Evolutionary conservation across 345 rosid species (phyloP).

Genomic region (Brassica incana): DNA sequence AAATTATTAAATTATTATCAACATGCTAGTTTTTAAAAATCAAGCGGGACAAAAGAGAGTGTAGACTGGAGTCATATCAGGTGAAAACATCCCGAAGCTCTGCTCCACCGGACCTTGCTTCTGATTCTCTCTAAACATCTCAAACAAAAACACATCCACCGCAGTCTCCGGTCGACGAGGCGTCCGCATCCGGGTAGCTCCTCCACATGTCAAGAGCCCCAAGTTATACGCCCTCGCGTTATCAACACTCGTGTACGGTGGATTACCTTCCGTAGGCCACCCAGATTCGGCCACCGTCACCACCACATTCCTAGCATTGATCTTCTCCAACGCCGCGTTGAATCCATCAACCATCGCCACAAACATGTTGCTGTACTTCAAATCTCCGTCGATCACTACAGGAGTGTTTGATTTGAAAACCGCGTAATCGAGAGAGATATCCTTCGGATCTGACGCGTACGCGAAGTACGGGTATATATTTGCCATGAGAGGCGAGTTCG

Average conservation of each 20-base stretch:
- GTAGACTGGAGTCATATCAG: slow-evolving; percentile 34
- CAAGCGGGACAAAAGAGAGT: neutral
- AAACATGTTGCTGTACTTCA: slow-evolving; percentile 39
- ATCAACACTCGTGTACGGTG: slow-evolving; percentile 16
- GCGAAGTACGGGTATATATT: slow-evolving; percentile 53
- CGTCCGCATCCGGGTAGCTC: neutral
- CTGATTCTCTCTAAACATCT: slow-evolving; percentile 36
- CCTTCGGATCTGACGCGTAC: slow-evolving; percentile 31
- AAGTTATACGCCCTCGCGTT: slow-evolving; percentile 22
- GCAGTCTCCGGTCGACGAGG: slow-evolving; percentile 30
- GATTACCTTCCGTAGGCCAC: slow-evolving; percentile 25
- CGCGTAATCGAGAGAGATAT: slow-evolving; percentile 40
- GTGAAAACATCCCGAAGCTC: slow-evolving; percentile 34
- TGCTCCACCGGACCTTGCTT: slow-evolving; percentile 29
- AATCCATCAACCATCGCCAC: slow-evolving; percentile 43
- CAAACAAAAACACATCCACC: slow-evolving; percentile 29
- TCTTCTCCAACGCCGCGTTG: slow-evolving; percentile 33
- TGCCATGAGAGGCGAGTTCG: slow-evolving; percentile 38
- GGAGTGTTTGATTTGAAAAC: slow-evolving; percentile 18
- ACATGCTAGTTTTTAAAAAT: neutral
- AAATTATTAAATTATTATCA: neutral
- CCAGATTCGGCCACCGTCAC: slow-evolving; percentile 29
- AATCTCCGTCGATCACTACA: slow-evolving; percentile 27
- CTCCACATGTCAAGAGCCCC: neutral
- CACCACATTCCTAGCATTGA: slow-evolving; percentile 21